Conservation (phyloP, 352 stramenopile genomes). For the Phytopythium boreale region DNA sequence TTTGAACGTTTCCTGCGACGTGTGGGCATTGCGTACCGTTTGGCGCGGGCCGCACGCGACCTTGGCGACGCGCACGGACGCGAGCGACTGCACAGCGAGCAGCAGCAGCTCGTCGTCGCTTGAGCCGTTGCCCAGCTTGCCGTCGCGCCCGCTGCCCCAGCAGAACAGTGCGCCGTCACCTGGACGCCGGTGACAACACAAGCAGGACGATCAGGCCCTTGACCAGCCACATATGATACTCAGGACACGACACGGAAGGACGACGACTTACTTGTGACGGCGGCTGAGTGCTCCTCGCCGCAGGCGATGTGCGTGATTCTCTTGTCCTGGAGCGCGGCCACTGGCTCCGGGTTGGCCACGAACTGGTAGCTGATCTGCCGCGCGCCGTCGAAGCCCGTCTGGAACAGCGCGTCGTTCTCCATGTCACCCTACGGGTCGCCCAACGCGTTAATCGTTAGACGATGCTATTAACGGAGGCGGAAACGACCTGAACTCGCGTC, state of each 20-base stretch:
- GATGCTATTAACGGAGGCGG: not conserved
- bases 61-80: slow-evolving; percentile 51
- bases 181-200: no score
- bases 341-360: slow-evolving; percentile 39
- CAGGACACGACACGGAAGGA: no score
- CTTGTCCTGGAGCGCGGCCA: slow-evolving; percentile 44
- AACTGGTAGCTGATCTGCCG: slow-evolving; percentile 71
- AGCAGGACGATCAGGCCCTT: no score
- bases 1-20: slow-evolving; percentile 8
- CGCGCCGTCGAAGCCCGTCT: slow-evolving; percentile 59
- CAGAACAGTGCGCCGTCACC: slow-evolving; percentile 62
- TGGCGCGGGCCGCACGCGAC: slow-evolving; percentile 50
- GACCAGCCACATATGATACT: no score
- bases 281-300: slow-evolving; percentile 63
- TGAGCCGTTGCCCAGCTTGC: slow-evolving; percentile 64
- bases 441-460: not conserved
- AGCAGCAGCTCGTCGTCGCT: slow-evolving; percentile 54
- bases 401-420: slow-evolving; percentile 65
- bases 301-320: slow-evolving; percentile 49
- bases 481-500: not conserved
- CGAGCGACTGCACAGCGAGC: slow-evolving; percentile 44
- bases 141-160: slow-evolving; percentile 62
- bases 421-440: slow-evolving; percentile 40
- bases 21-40: slow-evolving; percentile 36
- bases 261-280: slow-evolving; percentile 54